phyloP scores from a whole-genome alignment of 192 early-diverging fungal genomes.

The Chytriomyces confervae region DNA sequence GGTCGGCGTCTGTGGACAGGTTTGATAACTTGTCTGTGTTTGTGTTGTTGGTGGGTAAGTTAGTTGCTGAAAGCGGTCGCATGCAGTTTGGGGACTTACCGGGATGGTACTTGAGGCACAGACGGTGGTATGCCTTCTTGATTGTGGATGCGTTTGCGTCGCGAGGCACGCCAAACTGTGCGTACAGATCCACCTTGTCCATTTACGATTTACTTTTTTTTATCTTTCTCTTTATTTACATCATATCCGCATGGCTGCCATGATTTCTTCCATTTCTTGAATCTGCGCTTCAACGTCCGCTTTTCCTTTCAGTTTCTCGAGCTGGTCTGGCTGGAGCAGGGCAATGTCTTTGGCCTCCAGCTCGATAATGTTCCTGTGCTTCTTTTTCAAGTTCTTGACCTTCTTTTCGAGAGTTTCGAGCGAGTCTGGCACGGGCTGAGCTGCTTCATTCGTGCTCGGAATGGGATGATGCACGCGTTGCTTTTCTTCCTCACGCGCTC shows the following conservation, averaged over 20 bases:
- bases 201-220: too few relatives aligned
- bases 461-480: not conserved
- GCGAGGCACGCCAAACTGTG: constrained; percentile 31
- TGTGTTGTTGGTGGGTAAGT: too few relatives aligned
- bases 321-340: not conserved
- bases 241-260: not conserved
- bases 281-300: not conserved
- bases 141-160: constrained; percentile 23
- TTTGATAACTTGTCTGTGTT: constrained; percentile 30
- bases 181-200: constrained; percentile 32
- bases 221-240: not conserved
- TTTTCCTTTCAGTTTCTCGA: not conserved
- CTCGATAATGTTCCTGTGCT: not conserved
- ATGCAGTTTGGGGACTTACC: too few relatives aligned
- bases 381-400: not conserved
- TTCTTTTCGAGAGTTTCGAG: not conserved
- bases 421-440: not conserved
- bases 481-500: not conserved
- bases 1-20: constrained; percentile 34
- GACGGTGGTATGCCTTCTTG: constrained; percentile 40
- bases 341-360: not conserved
- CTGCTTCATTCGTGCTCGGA: not conserved
- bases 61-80: too few relatives aligned
- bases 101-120: constrained; percentile 42
- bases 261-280: not conserved